Percentiles rank a stretch among this genome's conserved stretches.
phyloP scores from a whole-genome alignment of 2,329 filamentous ascomycete genomes.

The Neofusicoccum cordaticola region DNA sequence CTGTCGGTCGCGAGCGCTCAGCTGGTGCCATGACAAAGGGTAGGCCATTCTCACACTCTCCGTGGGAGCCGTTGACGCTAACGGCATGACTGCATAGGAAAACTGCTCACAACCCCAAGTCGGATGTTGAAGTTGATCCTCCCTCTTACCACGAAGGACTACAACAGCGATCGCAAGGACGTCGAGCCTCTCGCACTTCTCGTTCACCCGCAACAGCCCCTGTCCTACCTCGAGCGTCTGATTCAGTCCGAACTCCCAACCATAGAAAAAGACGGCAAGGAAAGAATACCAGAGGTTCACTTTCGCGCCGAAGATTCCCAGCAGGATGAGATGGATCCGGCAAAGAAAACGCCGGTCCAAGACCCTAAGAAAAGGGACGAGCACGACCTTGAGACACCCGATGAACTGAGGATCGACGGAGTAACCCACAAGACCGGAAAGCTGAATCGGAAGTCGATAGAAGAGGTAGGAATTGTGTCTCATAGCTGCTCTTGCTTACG shows the following conservation, averaged over 20 bases:
- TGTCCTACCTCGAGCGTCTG: conserved; percentile 84
- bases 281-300: conserved; percentile 69
- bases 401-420: conserved; percentile 52
- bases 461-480: not conserved
- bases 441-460: conserved; percentile 24
- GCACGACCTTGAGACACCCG: conserved; percentile 43
- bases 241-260: conserved; percentile 84
- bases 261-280: conserved; percentile 59
- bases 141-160: conserved; percentile 64
- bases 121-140: conserved; percentile 77
- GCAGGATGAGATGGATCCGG: conserved; percentile 50
- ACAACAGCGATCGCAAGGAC: conserved; percentile 60
- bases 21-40: conserved; percentile 65
- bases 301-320: conserved; percentile 78
- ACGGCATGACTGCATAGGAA: conserved; percentile 50
- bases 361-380: conserved; percentile 28
- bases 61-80: conserved; percentile 6
- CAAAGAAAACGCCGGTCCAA: conserved; percentile 29
- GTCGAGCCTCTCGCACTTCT: conserved; percentile 84
- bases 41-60: conserved; percentile 22
- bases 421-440: conserved; percentile 47
- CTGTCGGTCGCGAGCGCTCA: conserved; percentile 50
- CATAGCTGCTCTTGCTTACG: not conserved
- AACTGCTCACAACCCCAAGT: conserved; percentile 76
- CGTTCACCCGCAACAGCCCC: conserved; percentile 83